Base-by-base conservation (phyloP, 148 eudicot species). In the Mesembryanthemum crystallinum region DNA sequence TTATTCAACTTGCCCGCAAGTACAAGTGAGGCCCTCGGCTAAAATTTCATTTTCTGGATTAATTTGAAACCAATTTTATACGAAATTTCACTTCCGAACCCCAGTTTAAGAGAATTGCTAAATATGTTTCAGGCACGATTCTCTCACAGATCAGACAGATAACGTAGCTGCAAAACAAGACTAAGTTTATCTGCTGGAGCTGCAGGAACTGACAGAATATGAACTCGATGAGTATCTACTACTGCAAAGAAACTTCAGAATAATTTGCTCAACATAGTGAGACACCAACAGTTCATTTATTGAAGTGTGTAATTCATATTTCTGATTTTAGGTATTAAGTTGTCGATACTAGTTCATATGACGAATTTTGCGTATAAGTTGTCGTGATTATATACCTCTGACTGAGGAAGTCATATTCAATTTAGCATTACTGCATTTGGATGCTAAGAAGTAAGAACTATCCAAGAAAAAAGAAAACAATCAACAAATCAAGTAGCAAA, bases 1-100 rank as follows among this genome's bases (percentile, higher is more conserved):
- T 51, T 1, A 66, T 66, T 29, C 69, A 66, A 37, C 4, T 66
- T 21, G 51, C 29, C 51, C 69, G 69, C 69, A 66, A 66, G 15
- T 66, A 8, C 29, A 66, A 39, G 69, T 66, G 29, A 66, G 69
- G 33, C 7, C 2, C 45, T 7, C 0, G 17, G 28, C n/a, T 23
- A 21, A 7, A 5, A 4, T 8, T 61, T 8, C 29, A 10, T 63
- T 14, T 63, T 5, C 39, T 17, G 35, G 12, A 47, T 1, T 3
- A 27, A 15, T 29, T 30, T 63, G 7, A 14, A 14, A 14, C 39
- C 66, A 15, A 29, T 63, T 29, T 29, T 29, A 21, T 3, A 23
- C 12, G 14, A 8, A 47, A 8, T 29, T 20, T n/a, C n/a, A n/a
- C n/a, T n/a, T n/a, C n/a, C n/a, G n/a, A n/a, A n/a, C n/a, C n/a